phyloP scores from a whole-genome alignment of 2,329 filamentous ascomycete species.

The Microascus cirrosus region DNA sequence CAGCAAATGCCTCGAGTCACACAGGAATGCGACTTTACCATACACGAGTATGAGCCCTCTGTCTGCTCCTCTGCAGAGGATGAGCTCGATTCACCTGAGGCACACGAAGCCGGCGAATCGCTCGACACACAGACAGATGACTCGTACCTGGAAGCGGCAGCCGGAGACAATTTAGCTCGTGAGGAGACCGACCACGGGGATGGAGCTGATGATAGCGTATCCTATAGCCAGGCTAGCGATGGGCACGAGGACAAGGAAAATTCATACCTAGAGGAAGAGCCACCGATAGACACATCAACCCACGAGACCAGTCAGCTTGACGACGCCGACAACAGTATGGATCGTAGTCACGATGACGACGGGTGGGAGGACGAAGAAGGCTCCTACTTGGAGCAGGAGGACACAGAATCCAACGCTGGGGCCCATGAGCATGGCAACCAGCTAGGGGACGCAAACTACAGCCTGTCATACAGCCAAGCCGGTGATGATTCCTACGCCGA shows the following conservation, averaged over 20 bases:
- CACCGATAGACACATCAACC: neutral
- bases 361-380: neutral
- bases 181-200: no score
- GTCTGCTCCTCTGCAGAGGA: neutral
- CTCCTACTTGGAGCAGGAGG: neutral
- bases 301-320: neutral
- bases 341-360: neutral
- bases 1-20: conserved; percentile 5
- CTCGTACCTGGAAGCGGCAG: neutral
- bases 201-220: neutral
- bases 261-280: no score
- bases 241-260: no score
- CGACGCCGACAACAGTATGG: neutral
- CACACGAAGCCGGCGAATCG: neutral
- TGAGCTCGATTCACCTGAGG: neutral
- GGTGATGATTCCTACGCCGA: neutral
- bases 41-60: conserved; percentile 4
- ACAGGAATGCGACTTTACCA: conserved; percentile 6
- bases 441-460: neutral
- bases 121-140: neutral
- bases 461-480: neutral
- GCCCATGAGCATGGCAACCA: neutral
- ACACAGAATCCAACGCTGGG: neutral
- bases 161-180: no score
- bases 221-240: no score